Conservation (phyloP, 768 basidiomycete species). For the Dioszegia hungarica region DNA sequence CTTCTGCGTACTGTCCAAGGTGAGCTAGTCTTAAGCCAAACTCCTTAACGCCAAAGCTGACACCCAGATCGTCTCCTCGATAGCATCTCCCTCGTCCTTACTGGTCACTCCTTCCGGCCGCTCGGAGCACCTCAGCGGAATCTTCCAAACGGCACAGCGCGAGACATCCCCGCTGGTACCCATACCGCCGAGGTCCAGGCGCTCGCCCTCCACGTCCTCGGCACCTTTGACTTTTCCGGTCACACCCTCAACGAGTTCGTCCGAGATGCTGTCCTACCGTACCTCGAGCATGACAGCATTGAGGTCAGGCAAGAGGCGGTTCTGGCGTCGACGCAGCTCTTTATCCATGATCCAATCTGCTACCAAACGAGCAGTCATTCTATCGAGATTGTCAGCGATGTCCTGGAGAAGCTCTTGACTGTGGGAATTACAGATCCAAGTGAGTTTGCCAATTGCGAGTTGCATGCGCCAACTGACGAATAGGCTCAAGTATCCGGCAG, state of each 20-base stretch:
- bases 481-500: conserved; percentile 75
- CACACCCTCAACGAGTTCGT: conserved; percentile 95
- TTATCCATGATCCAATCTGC: conserved; percentile 91
- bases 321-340: conserved; percentile 81
- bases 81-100: conserved; percentile 70
- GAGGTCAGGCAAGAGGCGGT: conserved; percentile 88
- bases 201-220: conserved; percentile 78
- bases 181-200: conserved; percentile 55
- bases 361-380: conserved; percentile 93
- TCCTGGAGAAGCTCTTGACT: conserved; percentile 90
- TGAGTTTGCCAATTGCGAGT: conserved; percentile 44
- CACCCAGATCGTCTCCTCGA: conserved; percentile 78
- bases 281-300: conserved; percentile 83
- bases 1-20: conserved; percentile 89
- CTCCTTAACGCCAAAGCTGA: too few relatives aligned
- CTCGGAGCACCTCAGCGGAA: conserved; percentile 73
- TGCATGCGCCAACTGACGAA: conserved; percentile 10
- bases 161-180: conserved; percentile 26
- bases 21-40: conserved; percentile 37
- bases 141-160: conserved; percentile 32
- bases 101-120: conserved; percentile 78
- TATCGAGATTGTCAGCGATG: conserved; percentile 94
- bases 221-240: conserved; percentile 90
- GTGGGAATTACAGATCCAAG: conserved; percentile 96
- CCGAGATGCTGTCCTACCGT: conserved; percentile 81